phyloP scores from a whole-genome alignment of 2,329 filamentous ascomycete species.

The Domatiomyces globalis region DNA sequence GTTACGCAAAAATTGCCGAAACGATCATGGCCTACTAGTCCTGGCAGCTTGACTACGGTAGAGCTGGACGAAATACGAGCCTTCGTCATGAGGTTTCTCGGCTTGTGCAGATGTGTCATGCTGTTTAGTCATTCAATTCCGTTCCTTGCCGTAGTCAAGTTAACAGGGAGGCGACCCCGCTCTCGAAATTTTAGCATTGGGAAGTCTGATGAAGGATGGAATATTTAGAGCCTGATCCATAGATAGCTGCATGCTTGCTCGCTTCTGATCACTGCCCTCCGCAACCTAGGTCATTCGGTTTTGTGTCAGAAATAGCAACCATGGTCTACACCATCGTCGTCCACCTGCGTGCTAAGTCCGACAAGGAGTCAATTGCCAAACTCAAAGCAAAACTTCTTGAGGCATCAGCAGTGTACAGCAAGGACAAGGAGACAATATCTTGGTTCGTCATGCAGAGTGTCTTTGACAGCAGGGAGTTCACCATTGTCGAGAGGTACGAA shows the following conservation, averaged over 20 bases:
- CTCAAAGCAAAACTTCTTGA: slow-evolving; percentile 60
- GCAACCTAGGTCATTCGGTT: background rate
- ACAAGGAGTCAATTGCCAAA: slow-evolving; percentile 49
- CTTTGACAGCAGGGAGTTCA: slow-evolving; percentile 54
- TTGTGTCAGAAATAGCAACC: background rate
- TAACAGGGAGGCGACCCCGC: too few species aligned
- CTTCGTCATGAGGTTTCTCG: too few species aligned
- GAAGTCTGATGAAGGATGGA: too few species aligned
- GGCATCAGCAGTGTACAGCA: slow-evolving; percentile 56
- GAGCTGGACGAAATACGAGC: too few species aligned
- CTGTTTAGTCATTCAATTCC: too few species aligned
- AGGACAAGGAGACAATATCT: slow-evolving; percentile 55
- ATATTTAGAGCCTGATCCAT: background rate
- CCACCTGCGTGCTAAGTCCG: slow-evolving; percentile 51
- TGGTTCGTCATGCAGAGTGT: slow-evolving; percentile 71
- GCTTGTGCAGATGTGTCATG: too few species aligned
- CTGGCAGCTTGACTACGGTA: too few species aligned
- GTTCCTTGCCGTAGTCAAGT: too few species aligned
- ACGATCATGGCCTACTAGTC: too few species aligned
- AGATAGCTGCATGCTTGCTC: background rate
- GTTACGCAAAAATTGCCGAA: too few species aligned
- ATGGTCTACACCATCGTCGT: slow-evolving; percentile 19
- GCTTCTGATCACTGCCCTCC: background rate
- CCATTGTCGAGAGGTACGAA: slow-evolving; percentile 60
- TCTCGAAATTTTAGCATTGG: too few species aligned